A percentile compares a stretch with the other conserved stretches of the same genome.
These are phyloP conservation scores for Psilocybe cyanescens DNA, from an alignment of 768 basidiomycete species.

Conservation along the genomic window DNA sequence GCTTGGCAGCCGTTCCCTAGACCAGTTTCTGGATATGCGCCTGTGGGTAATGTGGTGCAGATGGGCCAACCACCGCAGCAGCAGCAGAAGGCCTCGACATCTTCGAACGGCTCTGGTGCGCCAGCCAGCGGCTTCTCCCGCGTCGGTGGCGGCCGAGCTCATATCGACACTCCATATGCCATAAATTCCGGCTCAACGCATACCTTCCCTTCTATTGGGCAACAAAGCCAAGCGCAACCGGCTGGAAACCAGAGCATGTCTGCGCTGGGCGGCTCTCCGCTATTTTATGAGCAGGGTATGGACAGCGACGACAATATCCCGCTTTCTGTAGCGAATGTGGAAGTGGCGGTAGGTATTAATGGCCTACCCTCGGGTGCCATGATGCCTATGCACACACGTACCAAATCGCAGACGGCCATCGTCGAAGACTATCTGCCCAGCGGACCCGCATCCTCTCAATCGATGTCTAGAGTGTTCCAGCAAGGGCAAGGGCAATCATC, in stretches of 20 bases:
- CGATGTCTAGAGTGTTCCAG: constrained; percentile 18
- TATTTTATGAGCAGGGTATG: constrained; percentile 10
- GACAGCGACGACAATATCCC: constrained; percentile 19
- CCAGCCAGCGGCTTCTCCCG: constrained; percentile 70
- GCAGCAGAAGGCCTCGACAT: constrained; percentile 20
- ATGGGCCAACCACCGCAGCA: not conserved
- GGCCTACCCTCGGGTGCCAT: constrained; percentile 64
- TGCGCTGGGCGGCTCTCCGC: constrained; percentile 16
- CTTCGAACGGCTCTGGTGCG: constrained; percentile 11
- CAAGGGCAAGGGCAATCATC: constrained; percentile 14
- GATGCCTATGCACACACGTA: constrained; percentile 69
- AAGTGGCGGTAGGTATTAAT: constrained; percentile 19
- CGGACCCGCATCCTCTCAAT: constrained; percentile 11
- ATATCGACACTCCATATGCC: constrained; percentile 85
- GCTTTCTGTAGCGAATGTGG: constrained; percentile 20
- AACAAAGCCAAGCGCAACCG: constrained; percentile 31
- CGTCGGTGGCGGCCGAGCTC: constrained; percentile 86
- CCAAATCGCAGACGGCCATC: constrained; percentile 83
- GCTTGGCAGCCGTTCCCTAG: constrained; percentile 86
- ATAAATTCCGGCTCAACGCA: constrained; percentile 61
- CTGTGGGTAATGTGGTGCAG: constrained; percentile 40
- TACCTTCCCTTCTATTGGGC: constrained; percentile 69
- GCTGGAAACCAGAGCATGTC: constrained; percentile 22
- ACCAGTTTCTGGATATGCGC: constrained; percentile 43
- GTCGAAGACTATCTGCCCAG: constrained; percentile 57